These are phyloP conservation scores for Aureobasidium sp. DNA, from an alignment of 2,329 filamentous ascomycete genomes.

Conservation along the genomic window DNA sequence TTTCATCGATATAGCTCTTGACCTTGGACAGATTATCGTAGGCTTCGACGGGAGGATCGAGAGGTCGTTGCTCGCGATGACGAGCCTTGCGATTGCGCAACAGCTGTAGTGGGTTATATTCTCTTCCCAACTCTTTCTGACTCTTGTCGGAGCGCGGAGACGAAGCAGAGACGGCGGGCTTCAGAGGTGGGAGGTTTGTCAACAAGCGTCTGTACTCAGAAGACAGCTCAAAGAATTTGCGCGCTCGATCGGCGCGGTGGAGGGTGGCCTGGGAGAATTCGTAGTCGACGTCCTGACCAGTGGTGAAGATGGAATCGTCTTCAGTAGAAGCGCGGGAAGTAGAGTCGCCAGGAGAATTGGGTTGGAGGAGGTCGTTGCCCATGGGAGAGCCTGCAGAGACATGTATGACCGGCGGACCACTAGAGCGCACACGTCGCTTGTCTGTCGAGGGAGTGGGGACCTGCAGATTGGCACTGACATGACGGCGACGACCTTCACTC, in stretches of 20 bases:
- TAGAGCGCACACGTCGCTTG: slow-evolving; percentile 11
- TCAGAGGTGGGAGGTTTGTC: slow-evolving; percentile 68
- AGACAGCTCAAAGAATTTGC: slow-evolving; percentile 75
- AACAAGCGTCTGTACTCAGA: slow-evolving; percentile 75
- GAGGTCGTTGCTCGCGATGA: slow-evolving; percentile 63
- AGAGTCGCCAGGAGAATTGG: slow-evolving; percentile 22
- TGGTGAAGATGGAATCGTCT: neutral
- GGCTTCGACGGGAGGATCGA: slow-evolving; percentile 66
- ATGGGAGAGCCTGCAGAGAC: slow-evolving; percentile 13
- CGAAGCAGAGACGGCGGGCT: slow-evolving; percentile 34
- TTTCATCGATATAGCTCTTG: slow-evolving; percentile 65
- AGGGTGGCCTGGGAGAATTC: slow-evolving; percentile 73
- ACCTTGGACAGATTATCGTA: slow-evolving; percentile 69
- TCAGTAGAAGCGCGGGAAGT: neutral
- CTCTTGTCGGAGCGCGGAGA: slow-evolving; percentile 33
- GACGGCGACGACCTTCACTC: slow-evolving; percentile 65
- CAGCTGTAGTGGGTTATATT: slow-evolving; percentile 87
- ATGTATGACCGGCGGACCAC: slow-evolving; percentile 6
- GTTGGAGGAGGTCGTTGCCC: slow-evolving; percentile 35
- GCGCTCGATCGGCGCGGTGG: slow-evolving; percentile 74
- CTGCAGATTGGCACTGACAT: slow-evolving; percentile 51
- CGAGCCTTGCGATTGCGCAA: slow-evolving; percentile 84
- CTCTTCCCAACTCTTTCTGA: slow-evolving; percentile 49
- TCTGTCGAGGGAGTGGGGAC: slow-evolving; percentile 26
- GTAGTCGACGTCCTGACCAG: slow-evolving; percentile 43